phyloP scores from a whole-genome alignment of 768 basidiomycete species.

The Lentinula aciculospora region DNA sequence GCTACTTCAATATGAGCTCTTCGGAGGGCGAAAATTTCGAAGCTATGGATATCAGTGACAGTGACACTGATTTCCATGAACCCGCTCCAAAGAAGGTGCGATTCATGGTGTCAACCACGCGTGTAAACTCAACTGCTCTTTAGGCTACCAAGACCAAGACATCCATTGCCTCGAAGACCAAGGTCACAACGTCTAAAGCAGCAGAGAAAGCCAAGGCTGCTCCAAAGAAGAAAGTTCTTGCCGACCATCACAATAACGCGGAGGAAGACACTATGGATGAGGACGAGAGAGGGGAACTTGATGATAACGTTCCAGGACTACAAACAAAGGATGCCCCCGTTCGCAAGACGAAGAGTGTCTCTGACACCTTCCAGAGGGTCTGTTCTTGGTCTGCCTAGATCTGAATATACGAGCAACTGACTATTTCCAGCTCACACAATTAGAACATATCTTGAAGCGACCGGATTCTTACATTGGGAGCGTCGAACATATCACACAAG shows the following conservation, averaged over 20 bases:
- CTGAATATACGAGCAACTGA: background rate
- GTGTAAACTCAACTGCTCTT: constrained; percentile 16
- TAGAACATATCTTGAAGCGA: constrained; percentile 90
- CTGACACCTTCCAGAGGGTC: constrained; percentile 89
- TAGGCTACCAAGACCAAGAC: constrained; percentile 28
- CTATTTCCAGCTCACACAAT: constrained; percentile 71
- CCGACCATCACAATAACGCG: constrained; percentile 59
- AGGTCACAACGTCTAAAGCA: constrained; percentile 33
- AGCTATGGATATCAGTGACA: constrained; percentile 49
- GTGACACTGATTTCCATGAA: constrained; percentile 65
- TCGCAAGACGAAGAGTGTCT: constrained; percentile 80
- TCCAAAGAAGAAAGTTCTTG: constrained; percentile 67
- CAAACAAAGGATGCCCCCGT: constrained; percentile 18
- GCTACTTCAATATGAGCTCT: constrained; percentile 51
- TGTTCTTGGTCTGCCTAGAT: constrained; percentile 12
- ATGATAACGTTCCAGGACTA: constrained; percentile 29
- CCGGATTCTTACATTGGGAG: constrained; percentile 97
- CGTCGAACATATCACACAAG: constrained; percentile 79
- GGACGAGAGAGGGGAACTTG: constrained; percentile 22
- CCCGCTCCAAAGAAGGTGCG: constrained; percentile 53
- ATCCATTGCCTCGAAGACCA: constrained; percentile 32
- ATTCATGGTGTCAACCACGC: background rate
- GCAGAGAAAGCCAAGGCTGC: constrained; percentile 45
- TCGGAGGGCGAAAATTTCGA: constrained; percentile 70
- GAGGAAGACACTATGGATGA: constrained; percentile 40